Base-by-base conservation (phyloP, 2,329 filamentous ascomycete genomes). In the Phaeosphaeria sp. region DNA sequence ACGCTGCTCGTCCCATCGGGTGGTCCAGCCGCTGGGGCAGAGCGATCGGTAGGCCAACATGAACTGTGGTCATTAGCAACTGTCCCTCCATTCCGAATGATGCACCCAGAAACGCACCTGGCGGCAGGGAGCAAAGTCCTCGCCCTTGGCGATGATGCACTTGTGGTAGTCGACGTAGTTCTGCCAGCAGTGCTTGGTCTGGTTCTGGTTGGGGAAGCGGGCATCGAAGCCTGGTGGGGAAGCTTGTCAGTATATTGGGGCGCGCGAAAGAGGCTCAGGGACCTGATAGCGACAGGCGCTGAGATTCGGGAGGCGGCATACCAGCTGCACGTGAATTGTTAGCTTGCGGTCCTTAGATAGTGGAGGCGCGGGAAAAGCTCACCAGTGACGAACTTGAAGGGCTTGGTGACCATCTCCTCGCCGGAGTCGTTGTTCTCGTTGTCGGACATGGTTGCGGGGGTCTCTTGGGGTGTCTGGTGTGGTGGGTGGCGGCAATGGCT, bases 151-250 rank as follows among this genome's bases (percentile, higher is more conserved):
- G 79, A 90, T 85, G 82, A 97, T 93, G 86, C 95, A 99, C 88
- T 99, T 99, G 89, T 99, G 92, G 87, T 99, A 98, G 83, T 99
- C 95, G 85, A 99, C 95, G 84, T 99, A 99, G 88, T 99, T 99
- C 82, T 99, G 96, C 95, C 95, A 99, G 92, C 95, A 99, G 89
- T 99, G 93, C 91, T 97, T 97, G 83, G 93, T 89, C 81, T 95
- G 92, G 86, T 99, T 99, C 86, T 89, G 85, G 87, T 99, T 97
- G 78, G 95, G 95, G 86, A 98, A 99, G 81, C 95, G 94, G 82
- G 95, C 95, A 81, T 99, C 95, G 85, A 96, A 96, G 86, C 95
- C 95, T 97, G 59, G 64, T 66, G 64, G 59, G 59, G 55, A 51
- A 64, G 63, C 58, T 56, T 49, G 65, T 69, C 51, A 71, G 65